phyloP scores from a whole-genome alignment of 306 rosid species.

The Trifolium fragiferum region DNA sequence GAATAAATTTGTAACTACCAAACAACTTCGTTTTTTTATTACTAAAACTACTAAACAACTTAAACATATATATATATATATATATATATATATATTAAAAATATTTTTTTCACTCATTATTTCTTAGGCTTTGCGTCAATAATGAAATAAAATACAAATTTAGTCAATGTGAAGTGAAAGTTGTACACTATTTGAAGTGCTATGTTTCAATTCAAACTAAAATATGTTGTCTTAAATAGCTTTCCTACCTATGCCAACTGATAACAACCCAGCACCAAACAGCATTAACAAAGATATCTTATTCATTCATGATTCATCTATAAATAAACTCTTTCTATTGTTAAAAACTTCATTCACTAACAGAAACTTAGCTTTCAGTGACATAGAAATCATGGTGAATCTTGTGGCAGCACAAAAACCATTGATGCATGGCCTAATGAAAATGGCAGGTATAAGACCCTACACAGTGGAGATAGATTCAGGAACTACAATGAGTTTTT shows the following conservation, averaged over 20 bases:
- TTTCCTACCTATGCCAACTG: conserved; percentile 1
- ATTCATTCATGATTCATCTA: not conserved
- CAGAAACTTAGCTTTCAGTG: no score
- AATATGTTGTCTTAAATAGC: not conserved
- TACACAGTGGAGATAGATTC: conserved; percentile 76
- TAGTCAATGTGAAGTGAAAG: not conserved
- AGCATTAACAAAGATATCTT: not conserved
- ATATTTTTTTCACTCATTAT: no score
- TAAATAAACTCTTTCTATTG: not conserved
- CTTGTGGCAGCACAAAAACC: conserved; percentile 75
- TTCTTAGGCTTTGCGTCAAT: no score
- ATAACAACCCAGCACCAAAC: conserved; percentile 64
- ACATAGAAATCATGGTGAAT: conserved; percentile 63
- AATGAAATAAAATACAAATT: not conserved
- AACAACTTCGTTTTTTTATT: no score
- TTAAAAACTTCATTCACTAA: not conserved
- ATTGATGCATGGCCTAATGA: conserved; percentile 69
- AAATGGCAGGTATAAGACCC: conserved; percentile 81
- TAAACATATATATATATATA: no score
- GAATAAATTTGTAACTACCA: no score
- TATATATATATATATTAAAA: no score
- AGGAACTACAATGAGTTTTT: conserved; percentile 79
- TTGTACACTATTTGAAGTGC: not conserved
- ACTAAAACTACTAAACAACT: no score
- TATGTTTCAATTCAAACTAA: conserved; percentile 10